Evolutionary conservation across 208 protist genomes (phyloP), one percentile per base, ranked within the genome.

Genomic region (Acanthamoeba healyi): DNA sequence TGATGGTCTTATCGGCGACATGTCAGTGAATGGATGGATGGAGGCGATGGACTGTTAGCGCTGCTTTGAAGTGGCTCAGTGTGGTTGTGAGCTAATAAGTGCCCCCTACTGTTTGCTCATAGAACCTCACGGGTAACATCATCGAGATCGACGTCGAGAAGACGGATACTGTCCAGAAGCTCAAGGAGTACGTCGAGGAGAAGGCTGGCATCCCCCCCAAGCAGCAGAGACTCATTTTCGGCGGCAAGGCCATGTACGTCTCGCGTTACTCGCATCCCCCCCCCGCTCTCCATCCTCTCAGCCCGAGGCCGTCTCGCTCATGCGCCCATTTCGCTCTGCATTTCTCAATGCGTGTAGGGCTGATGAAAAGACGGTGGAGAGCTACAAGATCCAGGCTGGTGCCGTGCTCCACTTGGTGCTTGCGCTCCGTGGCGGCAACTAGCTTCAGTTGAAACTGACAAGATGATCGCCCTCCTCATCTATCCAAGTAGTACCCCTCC

Each of bases 141-240:
- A 90, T 90, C 34, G 82, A 90, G n/a, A 90, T 90, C 56, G 82
- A 90, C 56, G 82, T 90, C 54, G 56, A 90, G 54, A 90, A 90
- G 82, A 70, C 46, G 82, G 82, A 90, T 54, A 90, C 82, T 34
- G 95, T 98, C 65, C 58, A 97, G 74, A 81, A 96, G 26, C 96
- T 98, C 81, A 98, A 98, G 95, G 97, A 98, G 94, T 95, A 95
- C 72, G 95, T 98, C 32, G 97, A 98, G 87, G 97, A 98, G 94
- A 98, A 98, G 89, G 96, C 97, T 65, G 97, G 97, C 65, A 98
- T 98, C 63, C 96, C 97, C 29, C 97, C 97, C 29, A 93, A 70
- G 56, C 97, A 98, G 96, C 98, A 98, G 94, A 96, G 98, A 51
- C 95, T 98, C 56, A 97, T 98, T 94, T 97, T 97, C 82, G 94